Evolutionary conservation across 139 green algal genomes (phyloP).

Genomic region (Micractinium sp.): DNA sequence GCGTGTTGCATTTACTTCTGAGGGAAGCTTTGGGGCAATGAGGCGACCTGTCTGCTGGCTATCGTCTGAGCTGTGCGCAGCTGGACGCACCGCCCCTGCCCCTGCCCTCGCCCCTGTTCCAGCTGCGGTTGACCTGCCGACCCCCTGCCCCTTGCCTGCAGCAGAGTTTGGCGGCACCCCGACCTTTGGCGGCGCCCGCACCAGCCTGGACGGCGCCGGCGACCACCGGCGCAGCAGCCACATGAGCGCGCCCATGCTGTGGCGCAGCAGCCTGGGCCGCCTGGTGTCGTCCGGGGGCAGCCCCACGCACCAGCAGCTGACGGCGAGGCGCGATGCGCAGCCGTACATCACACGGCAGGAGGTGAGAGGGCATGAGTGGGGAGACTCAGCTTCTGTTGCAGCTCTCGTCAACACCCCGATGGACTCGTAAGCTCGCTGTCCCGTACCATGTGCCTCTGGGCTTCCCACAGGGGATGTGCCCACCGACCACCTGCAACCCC

Average conservation of each 20-base stretch:
- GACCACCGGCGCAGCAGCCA: background rate
- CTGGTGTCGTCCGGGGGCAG: background rate
- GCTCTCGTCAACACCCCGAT: too few species aligned
- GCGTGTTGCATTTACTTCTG: background rate
- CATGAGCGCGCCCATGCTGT: conserved; percentile 13
- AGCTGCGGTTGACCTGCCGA: background rate
- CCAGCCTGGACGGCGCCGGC: background rate
- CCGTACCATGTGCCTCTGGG: too few species aligned
- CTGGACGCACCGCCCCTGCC: background rate
- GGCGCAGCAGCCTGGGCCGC: background rate
- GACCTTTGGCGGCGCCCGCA: background rate
- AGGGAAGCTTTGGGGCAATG: background rate
- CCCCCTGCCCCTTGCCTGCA: too few species aligned
- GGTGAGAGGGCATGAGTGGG: too few species aligned
- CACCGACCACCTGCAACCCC: too few species aligned
- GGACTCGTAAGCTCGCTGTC: too few species aligned
- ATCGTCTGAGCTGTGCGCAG: too few species aligned
- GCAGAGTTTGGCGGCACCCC: background rate
- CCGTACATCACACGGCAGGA: background rate
- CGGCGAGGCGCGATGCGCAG: background rate
- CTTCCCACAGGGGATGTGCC: too few species aligned
- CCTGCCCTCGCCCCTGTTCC: background rate
- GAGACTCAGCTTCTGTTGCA: too few species aligned
- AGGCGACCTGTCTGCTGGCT: too few species aligned
- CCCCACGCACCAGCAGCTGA: background rate